Percentiles rank a stretch among this genome's conserved stretches.
These are phyloP conservation scores for Cyclotella cryptica DNA, from an alignment of 108 stramenopile genomes.

Conservation along the genomic window DNA sequence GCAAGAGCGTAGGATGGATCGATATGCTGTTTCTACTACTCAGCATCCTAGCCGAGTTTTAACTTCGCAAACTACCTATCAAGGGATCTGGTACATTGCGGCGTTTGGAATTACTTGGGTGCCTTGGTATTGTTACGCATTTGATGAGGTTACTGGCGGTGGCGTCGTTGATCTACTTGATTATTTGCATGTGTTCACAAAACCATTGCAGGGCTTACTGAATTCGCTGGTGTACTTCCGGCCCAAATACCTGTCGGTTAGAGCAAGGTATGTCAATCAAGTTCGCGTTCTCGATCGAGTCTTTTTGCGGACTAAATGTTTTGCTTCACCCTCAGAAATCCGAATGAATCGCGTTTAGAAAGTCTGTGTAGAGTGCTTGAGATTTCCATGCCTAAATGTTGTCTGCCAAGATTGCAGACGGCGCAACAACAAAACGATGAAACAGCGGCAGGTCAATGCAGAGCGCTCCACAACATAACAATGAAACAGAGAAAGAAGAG, in stretches of 20 bases:
- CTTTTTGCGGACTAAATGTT: neutral
- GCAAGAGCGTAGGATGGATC: conserved; percentile 36
- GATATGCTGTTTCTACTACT: conserved; percentile 5
- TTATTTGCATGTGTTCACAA: conserved; percentile 15
- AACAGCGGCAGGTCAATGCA: neutral
- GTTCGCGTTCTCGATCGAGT: neutral
- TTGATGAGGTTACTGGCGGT: neutral
- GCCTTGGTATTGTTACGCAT: conserved; percentile 26
- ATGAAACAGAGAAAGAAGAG: neutral
- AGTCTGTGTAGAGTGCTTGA: conserved; percentile 9
- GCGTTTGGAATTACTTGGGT: conserved; percentile 24
- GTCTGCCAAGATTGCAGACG: neutral
- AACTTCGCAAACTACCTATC: conserved; percentile 13
- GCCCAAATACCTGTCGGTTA: conserved; percentile 17
- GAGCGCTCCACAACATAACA: neutral
- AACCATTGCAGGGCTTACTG: conserved; percentile 23
- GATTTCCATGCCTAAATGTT: neutral
- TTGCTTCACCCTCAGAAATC: neutral
- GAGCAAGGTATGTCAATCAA: conserved; percentile 1
- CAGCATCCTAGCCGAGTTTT: neutral
- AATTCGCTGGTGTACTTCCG: conserved; percentile 36
- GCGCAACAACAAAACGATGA: neutral
- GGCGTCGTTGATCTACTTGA: conserved; percentile 1
- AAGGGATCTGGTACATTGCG: conserved; percentile 27
- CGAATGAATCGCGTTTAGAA: neutral